Conservation (phyloP, 2,329 filamentous ascomycete genomes). For the Dactylonectria macrodidyma region DNA sequence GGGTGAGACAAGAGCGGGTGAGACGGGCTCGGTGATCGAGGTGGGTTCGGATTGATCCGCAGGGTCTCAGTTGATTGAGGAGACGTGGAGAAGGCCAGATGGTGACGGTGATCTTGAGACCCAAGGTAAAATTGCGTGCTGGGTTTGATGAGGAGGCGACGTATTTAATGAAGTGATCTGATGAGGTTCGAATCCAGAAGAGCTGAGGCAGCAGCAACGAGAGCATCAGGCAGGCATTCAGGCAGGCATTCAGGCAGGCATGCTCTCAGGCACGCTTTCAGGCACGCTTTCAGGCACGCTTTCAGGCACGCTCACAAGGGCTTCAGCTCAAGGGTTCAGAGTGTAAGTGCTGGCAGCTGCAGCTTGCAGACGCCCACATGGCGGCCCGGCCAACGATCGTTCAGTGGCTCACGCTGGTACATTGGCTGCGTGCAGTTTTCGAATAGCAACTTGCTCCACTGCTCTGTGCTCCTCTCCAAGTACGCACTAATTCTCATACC, state of each 20-base stretch:
- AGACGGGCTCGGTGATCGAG: not conserved
- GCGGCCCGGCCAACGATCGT: conserved; percentile 1
- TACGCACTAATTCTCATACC: no score
- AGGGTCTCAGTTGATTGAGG: conserved; percentile 13
- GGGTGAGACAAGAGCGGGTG: not conserved
- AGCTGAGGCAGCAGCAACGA: conserved; percentile 17
- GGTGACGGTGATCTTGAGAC: conserved; percentile 14
- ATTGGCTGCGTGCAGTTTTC: not conserved
- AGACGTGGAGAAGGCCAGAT: conserved; percentile 15
- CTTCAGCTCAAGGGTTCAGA: not conserved
- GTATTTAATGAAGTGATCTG: conserved; percentile 33
- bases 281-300: not conserved
- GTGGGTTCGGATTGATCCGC: conserved; percentile 19
- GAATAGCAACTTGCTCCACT: not conserved
- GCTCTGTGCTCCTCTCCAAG: no score
- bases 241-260: conserved; percentile 9
- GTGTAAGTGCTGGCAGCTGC: conserved; percentile 36
- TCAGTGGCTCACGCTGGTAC: not conserved
- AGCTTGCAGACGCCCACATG: conserved; percentile 37
- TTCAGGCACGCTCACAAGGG: not conserved
- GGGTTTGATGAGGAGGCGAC: conserved; percentile 29
- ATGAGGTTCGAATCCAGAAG: conserved; percentile 11
- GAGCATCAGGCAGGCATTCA: conserved; percentile 10
- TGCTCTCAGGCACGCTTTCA: not conserved
- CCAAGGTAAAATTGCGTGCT: conserved; percentile 20